phyloP scores from a whole-genome alignment of 805 yeast genomes.

The Lipomyces anomalus region DNA sequence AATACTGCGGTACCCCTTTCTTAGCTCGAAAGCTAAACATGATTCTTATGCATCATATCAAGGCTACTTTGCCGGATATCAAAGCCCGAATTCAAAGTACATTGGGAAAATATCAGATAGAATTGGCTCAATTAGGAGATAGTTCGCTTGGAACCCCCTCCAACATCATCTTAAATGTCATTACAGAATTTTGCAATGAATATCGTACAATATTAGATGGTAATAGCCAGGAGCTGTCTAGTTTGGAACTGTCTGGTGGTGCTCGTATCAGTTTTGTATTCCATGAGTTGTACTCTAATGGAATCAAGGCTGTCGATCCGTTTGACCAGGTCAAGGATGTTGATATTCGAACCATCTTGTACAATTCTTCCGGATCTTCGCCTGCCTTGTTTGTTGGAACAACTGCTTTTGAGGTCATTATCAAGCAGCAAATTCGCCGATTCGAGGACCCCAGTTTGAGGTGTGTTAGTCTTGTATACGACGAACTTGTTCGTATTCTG shows the following conservation, averaged over 20 bases:
- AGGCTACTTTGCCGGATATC: slow-evolving; percentile 84
- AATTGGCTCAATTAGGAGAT: slow-evolving; percentile 61
- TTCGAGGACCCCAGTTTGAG: slow-evolving; percentile 90
- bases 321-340: slow-evolving; percentile 93
- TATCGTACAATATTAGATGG: slow-evolving; percentile 89
- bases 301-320: slow-evolving; percentile 87
- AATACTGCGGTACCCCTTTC: slow-evolving; percentile 97
- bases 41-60: slow-evolving; percentile 83
- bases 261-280: slow-evolving; percentile 96
- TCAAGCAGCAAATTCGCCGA: slow-evolving; percentile 86
- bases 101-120: slow-evolving; percentile 75
- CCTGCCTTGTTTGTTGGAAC: slow-evolving; percentile 97
- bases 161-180: slow-evolving; percentile 81
- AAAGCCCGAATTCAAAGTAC: slow-evolving; percentile 83
- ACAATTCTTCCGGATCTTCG: slow-evolving; percentile 93
- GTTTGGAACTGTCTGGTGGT: slow-evolving; percentile 92
- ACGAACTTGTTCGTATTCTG: slow-evolving; percentile 86
- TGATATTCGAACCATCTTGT: slow-evolving; percentile 94
- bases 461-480: slow-evolving; percentile 85
- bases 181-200: slow-evolving; percentile 88
- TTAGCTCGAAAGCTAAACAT: slow-evolving; percentile 86
- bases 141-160: slow-evolving; percentile 76
- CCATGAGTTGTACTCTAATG: slow-evolving; percentile 92
- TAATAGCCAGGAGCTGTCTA: slow-evolving; percentile 80
- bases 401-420: slow-evolving; percentile 92